Evolutionary conservation across 164 flowering plant species (phyloP), one percentile per base, ranked within the genome.

Genomic region (Houttuynia cordata): DNA sequence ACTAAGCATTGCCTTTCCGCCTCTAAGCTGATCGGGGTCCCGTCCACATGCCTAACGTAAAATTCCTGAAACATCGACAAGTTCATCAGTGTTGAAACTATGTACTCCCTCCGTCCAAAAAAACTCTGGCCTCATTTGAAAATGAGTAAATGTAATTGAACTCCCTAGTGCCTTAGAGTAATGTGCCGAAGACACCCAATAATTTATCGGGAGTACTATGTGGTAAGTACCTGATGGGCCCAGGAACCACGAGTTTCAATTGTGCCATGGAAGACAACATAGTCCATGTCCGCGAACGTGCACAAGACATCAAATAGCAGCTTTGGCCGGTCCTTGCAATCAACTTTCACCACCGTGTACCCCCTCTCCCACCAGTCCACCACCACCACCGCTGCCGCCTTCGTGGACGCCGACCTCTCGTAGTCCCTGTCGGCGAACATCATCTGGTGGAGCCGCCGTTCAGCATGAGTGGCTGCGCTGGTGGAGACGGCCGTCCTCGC

Each of bases 391-490:
- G 68, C 13, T 1, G 55, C 54, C 7, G 30, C 17, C 53, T 5
- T 30, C 42, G 47, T 52, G 37, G 37, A 30, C 51, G 56, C 22
- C 59, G 61, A 55, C 23, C 50, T 57, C 56, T 83, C 90, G 61
- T 82, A 85, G 57, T 90, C 95, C 4, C 92, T 73, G 57, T 90
- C 92, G 0, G 85, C 85, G 68, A 81, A 81, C 97, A 90, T 90
- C 87, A 90, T 74, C 57, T 87, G 95, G 67, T 87, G 95, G 34
- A 90, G 78, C 63, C 95, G 76, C 55, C 94, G 73, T 52, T 90
- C 95, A 0, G 78, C 81, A 70, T 85, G 90, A 5, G 88, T 83
- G 0, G 81, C 81, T 0, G 73, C 82, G 70, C 78, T 86, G 0
- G 90, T 92, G 37, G 83, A 56, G 7, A 82, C 79, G 47, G 81